Conservation (phyloP, 352 stramenopile genomes). For the Poterioochromonas sp. region DNA sequence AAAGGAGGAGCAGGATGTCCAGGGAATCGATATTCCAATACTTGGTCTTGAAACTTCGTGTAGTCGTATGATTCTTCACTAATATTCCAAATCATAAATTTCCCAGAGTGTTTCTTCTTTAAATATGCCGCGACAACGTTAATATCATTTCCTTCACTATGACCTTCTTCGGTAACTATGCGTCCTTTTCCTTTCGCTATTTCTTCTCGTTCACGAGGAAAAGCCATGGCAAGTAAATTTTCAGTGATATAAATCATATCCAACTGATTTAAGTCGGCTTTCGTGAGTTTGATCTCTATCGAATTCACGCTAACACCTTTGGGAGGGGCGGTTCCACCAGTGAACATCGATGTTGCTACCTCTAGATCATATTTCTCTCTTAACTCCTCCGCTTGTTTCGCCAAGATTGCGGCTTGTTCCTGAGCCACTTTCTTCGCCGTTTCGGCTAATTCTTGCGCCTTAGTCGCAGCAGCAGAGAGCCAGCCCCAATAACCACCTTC, state of each 20-base stretch:
- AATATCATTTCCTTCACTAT: conserved; percentile 70
- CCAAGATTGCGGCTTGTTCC: not conserved
- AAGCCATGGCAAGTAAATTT: conserved; percentile 75
- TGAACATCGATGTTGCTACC: not conserved
- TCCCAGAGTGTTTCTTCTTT: conserved; percentile 76
- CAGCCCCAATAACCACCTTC: conserved; percentile 13
- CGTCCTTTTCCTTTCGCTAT: too few species aligned
- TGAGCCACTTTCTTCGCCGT: not conserved
- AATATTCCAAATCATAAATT: conserved; percentile 97
- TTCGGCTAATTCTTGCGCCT: conserved; percentile 21
- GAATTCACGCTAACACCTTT: not conserved
- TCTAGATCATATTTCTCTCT: conserved; percentile 23
- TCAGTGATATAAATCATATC: conserved; percentile 81
- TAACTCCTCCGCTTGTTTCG: conserved; percentile 18
- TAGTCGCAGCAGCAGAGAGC: not conserved
- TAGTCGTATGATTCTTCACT: conserved; percentile 93
- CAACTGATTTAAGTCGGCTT: conserved; percentile 62
- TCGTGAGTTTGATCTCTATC: conserved; percentile 20
- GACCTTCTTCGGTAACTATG: conserved; percentile 56
- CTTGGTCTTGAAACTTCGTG: conserved; percentile 77
- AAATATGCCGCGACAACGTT: conserved; percentile 83
- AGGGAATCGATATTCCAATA: conserved; percentile 93
- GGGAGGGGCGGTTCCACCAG: not conserved
- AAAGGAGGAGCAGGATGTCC: conserved; percentile 87
- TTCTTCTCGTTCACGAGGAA: conserved; percentile 51